Base-by-base conservation (phyloP, 2,329 filamentous ascomycete species). In the Neonectria faginata region DNA sequence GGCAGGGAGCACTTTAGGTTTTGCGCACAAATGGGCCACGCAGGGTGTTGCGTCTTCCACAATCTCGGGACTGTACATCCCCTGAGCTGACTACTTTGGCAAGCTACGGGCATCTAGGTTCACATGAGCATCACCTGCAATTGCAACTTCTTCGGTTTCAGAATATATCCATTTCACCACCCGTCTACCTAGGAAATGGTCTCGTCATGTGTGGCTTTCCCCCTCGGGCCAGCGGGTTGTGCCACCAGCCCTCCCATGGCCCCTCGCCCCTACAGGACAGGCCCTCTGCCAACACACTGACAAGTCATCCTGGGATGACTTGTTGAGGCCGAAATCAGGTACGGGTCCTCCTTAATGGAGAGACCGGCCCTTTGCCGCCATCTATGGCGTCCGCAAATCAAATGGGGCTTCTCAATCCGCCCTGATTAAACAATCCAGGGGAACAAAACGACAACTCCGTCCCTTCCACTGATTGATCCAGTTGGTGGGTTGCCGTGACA, bases 401-500 rank as follows among this genome's bases (percentile, higher is more conserved):
- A 54, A 14, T 18, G 12, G 36, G 44, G 27, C 42, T 45, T 39
- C 50, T 25, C 7, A 18, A 53, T 53, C 22, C 48, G 31, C 52
- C 36, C 44, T n/a, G 36, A 39, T 29, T 33, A n/a, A 25, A 55
- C 54, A 50, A 55, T 39, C 18, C 57, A 29, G 33, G 39, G n/a
- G 36, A 56, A 48, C 33, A 48, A 62, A 58, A 56, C 41, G 36
- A 51, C 39, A 36, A 47, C 50, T 22, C 50, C 11, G 29, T 10
- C 20, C 52, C 57, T 45, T 41, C 57, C 27, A 51, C 48, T 31
- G 48, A 51, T 51, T 33, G n/a, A 31, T 68, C 62, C 65, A 64
- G 62, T 47, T 54, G 69, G 53, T 52, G 25, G 51, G 65, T 65
- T 57, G 59, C 69, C 69, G 69, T 72, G 60, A 64, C 52, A 66